These are phyloP conservation scores for Pseudozyma sp. DNA, from an alignment of 1,284 basidiomycete species.

Conservation along the genomic window DNA sequence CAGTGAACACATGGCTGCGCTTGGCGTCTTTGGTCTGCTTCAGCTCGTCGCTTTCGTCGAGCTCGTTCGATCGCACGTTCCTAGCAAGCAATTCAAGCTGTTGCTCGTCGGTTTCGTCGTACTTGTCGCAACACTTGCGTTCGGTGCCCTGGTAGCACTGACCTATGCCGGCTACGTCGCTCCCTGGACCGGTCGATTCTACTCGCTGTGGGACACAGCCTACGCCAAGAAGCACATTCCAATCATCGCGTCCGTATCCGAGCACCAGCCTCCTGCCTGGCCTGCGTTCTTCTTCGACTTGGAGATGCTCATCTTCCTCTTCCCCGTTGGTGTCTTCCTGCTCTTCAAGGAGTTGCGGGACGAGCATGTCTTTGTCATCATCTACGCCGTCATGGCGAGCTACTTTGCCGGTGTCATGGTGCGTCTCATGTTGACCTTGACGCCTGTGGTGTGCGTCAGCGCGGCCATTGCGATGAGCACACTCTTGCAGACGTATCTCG, in stretches of 20 bases:
- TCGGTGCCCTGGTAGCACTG: constrained; percentile 72
- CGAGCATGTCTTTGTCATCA: constrained; percentile 98
- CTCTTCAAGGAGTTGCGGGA: constrained; percentile 95
- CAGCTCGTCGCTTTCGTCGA: constrained; percentile 96
- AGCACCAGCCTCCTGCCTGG: constrained; percentile 99
- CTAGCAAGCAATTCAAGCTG: constrained; percentile 90
- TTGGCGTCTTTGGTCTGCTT: constrained; percentile 94
- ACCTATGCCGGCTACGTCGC: constrained; percentile 97
- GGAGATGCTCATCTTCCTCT: constrained; percentile 95
- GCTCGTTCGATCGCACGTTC: constrained; percentile 87
- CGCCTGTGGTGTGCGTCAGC: constrained; percentile 89
- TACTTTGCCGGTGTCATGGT: constrained; percentile 99
- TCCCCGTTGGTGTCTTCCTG: constrained; percentile 93
- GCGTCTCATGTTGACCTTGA: constrained; percentile 90
- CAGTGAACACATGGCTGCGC: constrained; percentile 97
- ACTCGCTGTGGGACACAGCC: constrained; percentile 98
- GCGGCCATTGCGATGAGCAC: constrained; percentile 91
- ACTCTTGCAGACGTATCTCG: constrained; percentile 89
- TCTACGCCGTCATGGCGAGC: constrained; percentile 93
- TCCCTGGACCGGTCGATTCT: constrained; percentile 99
- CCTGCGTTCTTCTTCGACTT: constrained; percentile 99
- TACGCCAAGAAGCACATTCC: constrained; percentile 98
- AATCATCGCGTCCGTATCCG: constrained; percentile 99
- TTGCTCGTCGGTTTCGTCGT: constrained; percentile 74
- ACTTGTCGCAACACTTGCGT: constrained; percentile 78